A percentile compares a stretch with the other conserved stretches of the same genome.
Evolutionary conservation across 257 asterid species (phyloP).

Genomic region (Nyctanthes arbortristis): DNA sequence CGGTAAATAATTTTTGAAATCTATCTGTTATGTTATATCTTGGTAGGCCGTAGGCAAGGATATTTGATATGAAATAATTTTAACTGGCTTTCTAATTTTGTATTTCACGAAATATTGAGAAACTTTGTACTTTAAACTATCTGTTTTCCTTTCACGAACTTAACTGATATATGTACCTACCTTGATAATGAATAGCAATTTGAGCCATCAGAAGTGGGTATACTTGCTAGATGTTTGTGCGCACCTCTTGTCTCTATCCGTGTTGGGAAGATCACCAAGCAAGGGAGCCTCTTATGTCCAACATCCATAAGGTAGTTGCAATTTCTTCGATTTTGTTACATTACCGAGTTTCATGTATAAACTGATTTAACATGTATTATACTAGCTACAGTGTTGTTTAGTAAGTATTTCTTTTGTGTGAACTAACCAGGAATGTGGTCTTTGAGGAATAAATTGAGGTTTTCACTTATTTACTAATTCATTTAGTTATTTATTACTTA

Average conservation of each 20-base stretch:
- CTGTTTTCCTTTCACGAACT: not conserved
- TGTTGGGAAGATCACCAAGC: constrained; percentile 79
- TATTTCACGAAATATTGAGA: not conserved
- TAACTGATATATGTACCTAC: constrained; percentile 4
- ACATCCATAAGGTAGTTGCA: constrained; percentile 69
- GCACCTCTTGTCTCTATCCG: constrained; percentile 89
- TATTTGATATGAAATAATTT: not conserved
- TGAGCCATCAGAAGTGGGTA: constrained; percentile 87
- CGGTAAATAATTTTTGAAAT: not conserved
- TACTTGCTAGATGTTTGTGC: constrained; percentile 89
- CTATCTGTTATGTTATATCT: not conserved
- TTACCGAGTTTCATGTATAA: constrained; percentile 8
- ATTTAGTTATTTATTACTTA: too few species aligned
- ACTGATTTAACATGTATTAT: not conserved
- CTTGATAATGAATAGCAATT: constrained; percentile 54
- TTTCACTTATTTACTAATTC: not conserved
- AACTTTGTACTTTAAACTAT: not conserved
- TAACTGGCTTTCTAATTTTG: not conserved
- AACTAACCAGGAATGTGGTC: not conserved
- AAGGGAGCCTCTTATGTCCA: constrained; percentile 70
- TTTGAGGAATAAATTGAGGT: not conserved
- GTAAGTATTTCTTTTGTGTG: not conserved
- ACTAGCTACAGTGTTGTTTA: not conserved
- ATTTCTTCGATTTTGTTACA: constrained; percentile 2
- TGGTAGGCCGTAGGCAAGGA: not conserved